Base-by-base conservation (phyloP, 75 land plant genomes). In the Isoetes taiwanensis region DNA sequence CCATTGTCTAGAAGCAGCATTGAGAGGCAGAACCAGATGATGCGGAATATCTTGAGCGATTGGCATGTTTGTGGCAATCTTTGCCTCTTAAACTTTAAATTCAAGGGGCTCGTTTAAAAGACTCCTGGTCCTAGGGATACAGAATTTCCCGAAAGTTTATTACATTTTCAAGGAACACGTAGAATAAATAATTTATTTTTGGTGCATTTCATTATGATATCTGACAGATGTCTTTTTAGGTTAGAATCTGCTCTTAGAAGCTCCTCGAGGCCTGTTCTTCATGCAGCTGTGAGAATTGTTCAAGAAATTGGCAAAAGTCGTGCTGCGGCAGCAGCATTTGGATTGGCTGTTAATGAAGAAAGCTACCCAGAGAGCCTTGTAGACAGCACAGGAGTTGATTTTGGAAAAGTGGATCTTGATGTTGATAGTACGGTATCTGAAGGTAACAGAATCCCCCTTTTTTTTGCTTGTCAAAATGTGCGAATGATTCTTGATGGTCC, bases 301-400 rank as follows among this genome's bases (percentile, higher is more conserved):
- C 94, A 78, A 62, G 98, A 93, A 64, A 82, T 93, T 75, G 98
- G 98, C 17, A 93, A 81, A 76, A 93, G 98, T 53, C 73, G 98
- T 32, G 98, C 98, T 50, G 95, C 98, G 16, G 96, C 98, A 48
- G 73, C 76, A 74, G 68, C 98, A 30, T 56, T 87, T 32, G 64
- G 75, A 30, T 79, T 78, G 57, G 82, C 82, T 37, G 54, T 86
- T 59, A 84, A 88, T 71, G 98, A 93, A 63, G 79, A 83, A 33
- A 73, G 66, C n/a, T 62, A 72, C 34, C 65, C 85, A 25, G 76
- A 76, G 54, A 21, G 72, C 31, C 72, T 64, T 41, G 50, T 81
- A 29, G 54, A 60, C n/a, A 66, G 34, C 34, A 56, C 34, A 6
- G 43, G 43, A 20, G 62, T 48, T 12, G 52, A 60, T n/a, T 38